Evolutionary conservation across 768 basidiomycete genomes (phyloP), one percentile per base, ranked within the genome.

Genomic region (Aureoboletus auriporus): DNA sequence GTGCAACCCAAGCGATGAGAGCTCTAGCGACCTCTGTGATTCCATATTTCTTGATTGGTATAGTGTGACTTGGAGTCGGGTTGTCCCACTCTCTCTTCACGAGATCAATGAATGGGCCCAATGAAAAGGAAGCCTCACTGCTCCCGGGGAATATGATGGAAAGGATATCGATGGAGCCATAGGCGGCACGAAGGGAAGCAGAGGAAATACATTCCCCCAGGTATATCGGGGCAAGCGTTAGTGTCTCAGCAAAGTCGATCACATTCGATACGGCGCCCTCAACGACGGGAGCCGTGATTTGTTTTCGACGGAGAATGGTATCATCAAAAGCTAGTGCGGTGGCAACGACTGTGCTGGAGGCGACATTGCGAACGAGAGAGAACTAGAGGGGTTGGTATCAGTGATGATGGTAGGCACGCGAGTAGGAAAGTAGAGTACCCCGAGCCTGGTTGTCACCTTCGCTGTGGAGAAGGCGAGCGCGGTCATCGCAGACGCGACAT

Each of bases 81-180:
- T 79, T 71, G 51, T 74, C 73, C 84, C 86, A 86, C 69, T 93
- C 89, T 34, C 84, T 73, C 44, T 80, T 79, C n/a, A 92, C 87
- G 29, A 93, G 80, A 29, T 74, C 76, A 46, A 92, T 84, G 66
- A 92, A 90, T 9, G 86, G 82, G 8, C 80, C 83, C 7, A 93
- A 71, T 2, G 88, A 89, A 65, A 91, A 91, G 14, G 86, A 84
- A 2, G 88, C 83, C 52, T 90, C 89, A 58, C 81, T 83, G 58
- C 80, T 82, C 5, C 84, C 83, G 3, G 84, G 83, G 61, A 88
- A 86, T 54, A 89, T 80, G 35, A 77, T 73, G 9, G 83, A 78
- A 35, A 90, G 77, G 39, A 83, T 75, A 58, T 89, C 86, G 53
- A 90, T 80, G 23, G 88, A 87, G 53, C 80, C 78, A 49, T 87